These are phyloP conservation scores for Pichia thaimueangensis DNA, from an alignment of 805 yeast genomes.

Conservation along the genomic window DNA sequence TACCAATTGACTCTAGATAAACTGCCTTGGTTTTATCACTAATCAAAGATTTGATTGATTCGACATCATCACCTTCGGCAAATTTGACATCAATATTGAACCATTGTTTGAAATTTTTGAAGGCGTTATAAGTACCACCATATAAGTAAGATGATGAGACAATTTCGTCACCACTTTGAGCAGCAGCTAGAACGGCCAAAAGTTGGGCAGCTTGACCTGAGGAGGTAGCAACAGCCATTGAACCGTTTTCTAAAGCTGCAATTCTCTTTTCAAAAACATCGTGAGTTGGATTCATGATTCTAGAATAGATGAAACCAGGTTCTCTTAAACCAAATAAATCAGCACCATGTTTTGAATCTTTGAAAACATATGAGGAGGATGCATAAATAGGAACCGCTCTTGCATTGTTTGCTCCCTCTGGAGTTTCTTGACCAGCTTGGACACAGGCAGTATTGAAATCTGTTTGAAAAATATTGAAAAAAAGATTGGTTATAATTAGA, in stretches of 20 bases:
- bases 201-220: constrained; percentile 98
- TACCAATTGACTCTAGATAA: constrained; percentile 85
- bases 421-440: constrained; percentile 88
- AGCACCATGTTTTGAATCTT: constrained; percentile 88
- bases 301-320: constrained; percentile 81
- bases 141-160: constrained; percentile 81
- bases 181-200: constrained; percentile 73
- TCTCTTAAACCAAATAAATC: constrained; percentile 79
- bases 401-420: constrained; percentile 53
- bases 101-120: constrained; percentile 79
- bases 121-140: constrained; percentile 96
- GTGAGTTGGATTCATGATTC: constrained; percentile 89
- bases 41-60: constrained; percentile 62
- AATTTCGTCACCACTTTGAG: constrained; percentile 85
- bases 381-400: constrained; percentile 95
- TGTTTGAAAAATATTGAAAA: background rate
- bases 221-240: constrained; percentile 79
- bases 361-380: constrained; percentile 81
- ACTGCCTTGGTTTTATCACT: constrained; percentile 87
- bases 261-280: constrained; percentile 88
- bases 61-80: constrained; percentile 72
- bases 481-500: background rate
- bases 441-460: constrained; percentile 43
- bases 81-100: constrained; percentile 82
- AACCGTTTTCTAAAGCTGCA: constrained; percentile 90